A percentile compares a stretch with the other conserved stretches of the same genome.
Evolutionary conservation across 2,329 filamentous ascomycete species (phyloP).

Genomic region (Verruconis gallopava): DNA sequence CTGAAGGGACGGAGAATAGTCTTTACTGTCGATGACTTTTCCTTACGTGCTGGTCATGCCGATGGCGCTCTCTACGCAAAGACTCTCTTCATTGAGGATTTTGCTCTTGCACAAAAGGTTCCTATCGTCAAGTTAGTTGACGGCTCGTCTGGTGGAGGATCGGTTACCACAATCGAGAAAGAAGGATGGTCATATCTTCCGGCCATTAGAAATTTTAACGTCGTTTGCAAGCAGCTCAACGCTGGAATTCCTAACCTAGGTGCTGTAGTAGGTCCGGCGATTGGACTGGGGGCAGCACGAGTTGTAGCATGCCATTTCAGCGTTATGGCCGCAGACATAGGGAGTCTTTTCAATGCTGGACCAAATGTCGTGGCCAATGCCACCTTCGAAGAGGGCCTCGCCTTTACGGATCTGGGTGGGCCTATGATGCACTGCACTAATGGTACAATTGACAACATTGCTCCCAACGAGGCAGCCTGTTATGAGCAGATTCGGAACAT

Average conservation of each 20-base stretch:
- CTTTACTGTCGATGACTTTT: constrained; percentile 53
- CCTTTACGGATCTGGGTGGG: constrained; percentile 46
- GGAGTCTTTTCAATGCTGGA: constrained; percentile 50
- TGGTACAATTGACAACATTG: constrained; percentile 53
- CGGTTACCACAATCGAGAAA: constrained; percentile 44
- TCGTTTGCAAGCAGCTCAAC: constrained; percentile 46
- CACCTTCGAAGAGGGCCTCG: constrained; percentile 51
- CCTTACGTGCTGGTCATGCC: constrained; percentile 49
- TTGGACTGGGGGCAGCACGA: constrained; percentile 48
- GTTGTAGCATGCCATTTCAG: constrained; percentile 51
- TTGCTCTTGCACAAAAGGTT: constrained; percentile 42
- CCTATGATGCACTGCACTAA: constrained; percentile 50
- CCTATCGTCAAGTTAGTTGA: constrained; percentile 53
- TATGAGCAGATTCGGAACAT: constrained; percentile 48
- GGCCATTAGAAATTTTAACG: constrained; percentile 38
- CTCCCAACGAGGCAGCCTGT: constrained; percentile 45
- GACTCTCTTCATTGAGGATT: constrained; percentile 48
- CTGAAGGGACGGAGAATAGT: constrained; percentile 42
- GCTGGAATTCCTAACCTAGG: constrained; percentile 51
- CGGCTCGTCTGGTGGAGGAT: constrained; percentile 49
- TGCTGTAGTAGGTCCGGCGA: constrained; percentile 49
- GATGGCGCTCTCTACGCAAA: constrained; percentile 47
- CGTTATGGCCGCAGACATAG: constrained; percentile 52
- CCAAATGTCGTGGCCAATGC: constrained; percentile 49
- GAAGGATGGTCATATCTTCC: constrained; percentile 48